These are phyloP conservation scores for Cardiosporidium cionae DNA, from an alignment of 169 alveolate genomes.

Conservation along the genomic window DNA sequence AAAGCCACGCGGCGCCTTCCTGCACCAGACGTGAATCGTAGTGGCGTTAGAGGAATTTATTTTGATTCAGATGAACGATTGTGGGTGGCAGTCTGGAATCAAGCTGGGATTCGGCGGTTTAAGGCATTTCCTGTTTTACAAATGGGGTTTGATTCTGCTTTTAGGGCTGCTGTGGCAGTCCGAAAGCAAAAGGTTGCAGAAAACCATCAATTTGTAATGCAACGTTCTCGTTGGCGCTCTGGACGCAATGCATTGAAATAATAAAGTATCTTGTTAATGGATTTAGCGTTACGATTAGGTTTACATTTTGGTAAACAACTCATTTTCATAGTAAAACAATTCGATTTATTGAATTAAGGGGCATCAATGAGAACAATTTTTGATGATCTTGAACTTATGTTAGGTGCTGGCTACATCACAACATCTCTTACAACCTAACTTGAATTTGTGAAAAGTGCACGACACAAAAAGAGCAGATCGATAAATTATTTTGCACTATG, in stretches of 20 bases:
- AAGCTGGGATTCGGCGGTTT: conserved; percentile 26
- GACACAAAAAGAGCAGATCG: too few relatives aligned
- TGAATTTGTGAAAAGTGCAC: too few relatives aligned
- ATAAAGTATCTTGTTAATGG: too few relatives aligned
- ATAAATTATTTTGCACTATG: too few relatives aligned
- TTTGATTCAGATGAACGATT: conserved; percentile 27
- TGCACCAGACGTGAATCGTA: conserved; percentile 19
- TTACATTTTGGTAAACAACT: too few relatives aligned
- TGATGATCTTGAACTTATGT: too few relatives aligned
- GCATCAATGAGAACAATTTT: too few relatives aligned
- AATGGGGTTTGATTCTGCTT: conserved; percentile 34
- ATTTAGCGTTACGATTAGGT: too few relatives aligned
- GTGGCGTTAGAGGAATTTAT: conserved; percentile 31
- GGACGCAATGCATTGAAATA: conserved; percentile 25
- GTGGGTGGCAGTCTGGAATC: conserved; percentile 35
- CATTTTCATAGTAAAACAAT: too few relatives aligned
- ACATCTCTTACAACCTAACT: too few relatives aligned
- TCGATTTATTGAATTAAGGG: too few relatives aligned
- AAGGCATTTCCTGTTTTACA: conserved; percentile 13
- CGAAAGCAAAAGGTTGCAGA: conserved; percentile 14
- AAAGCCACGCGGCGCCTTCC: neutral
- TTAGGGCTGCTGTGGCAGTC: conserved; percentile 21
- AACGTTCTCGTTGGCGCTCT: conserved; percentile 3
- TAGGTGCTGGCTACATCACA: too few relatives aligned
- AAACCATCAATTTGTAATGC: conserved; percentile 15